Conservation (phyloP, 768 basidiomycete species). For the Chlorophyllum brunneum region DNA sequence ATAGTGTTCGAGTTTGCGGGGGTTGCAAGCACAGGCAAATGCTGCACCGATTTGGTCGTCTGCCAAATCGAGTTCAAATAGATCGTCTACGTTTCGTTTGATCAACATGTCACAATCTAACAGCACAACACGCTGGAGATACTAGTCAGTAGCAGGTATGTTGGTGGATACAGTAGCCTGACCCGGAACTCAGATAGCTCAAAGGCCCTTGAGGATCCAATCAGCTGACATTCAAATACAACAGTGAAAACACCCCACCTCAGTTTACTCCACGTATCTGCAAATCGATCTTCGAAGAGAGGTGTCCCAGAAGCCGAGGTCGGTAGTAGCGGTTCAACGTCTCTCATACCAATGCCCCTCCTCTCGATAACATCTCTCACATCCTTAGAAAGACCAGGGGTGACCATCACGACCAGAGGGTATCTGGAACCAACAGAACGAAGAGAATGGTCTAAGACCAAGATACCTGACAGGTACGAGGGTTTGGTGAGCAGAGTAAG, state of each 20-base stretch:
- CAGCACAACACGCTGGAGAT: constrained; percentile 64
- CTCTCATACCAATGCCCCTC: constrained; percentile 49
- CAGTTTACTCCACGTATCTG: constrained; percentile 72
- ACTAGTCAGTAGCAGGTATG: background rate
- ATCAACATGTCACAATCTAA: constrained; percentile 90
- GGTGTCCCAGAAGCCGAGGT: constrained; percentile 30
- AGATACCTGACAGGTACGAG: constrained; percentile 60
- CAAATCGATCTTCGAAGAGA: constrained; percentile 50
- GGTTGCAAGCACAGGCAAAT: constrained; percentile 95
- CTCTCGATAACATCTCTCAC: constrained; percentile 48
- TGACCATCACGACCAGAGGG: constrained; percentile 78
- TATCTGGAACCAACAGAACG: constrained; percentile 55
- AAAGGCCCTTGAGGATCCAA: constrained; percentile 48
- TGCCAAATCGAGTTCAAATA: constrained; percentile 57
- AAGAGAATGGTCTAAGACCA: constrained; percentile 58
- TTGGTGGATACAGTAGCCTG: constrained; percentile 16
- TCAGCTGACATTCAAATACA: background rate
- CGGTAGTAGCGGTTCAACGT: constrained; percentile 60
- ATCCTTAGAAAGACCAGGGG: constrained; percentile 48
- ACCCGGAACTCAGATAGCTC: constrained; percentile 68
- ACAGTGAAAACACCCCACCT: constrained; percentile 27
- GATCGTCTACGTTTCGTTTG: constrained; percentile 75
- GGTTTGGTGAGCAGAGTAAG: constrained; percentile 75
- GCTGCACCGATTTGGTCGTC: constrained; percentile 78
- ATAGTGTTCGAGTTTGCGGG: constrained; percentile 78